Evolutionary conservation across 768 basidiomycete species (phyloP).

Genomic region (Kwoniella botswanensis): DNA sequence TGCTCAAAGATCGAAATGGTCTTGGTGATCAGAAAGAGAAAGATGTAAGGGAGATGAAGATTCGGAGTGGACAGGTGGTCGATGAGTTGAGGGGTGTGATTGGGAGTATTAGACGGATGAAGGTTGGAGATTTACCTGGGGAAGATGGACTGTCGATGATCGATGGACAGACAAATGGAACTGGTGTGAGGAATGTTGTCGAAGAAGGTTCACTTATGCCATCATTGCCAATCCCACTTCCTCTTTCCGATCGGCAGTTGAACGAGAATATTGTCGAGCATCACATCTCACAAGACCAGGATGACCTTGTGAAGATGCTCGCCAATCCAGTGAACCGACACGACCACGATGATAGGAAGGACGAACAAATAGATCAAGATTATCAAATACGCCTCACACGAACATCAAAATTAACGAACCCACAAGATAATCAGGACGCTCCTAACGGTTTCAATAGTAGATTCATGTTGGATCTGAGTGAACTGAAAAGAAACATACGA

Average conservation of each 20-base stretch:
- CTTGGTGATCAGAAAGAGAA: not conserved
- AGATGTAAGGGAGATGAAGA: slow-evolving; percentile 11
- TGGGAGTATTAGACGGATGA: slow-evolving; percentile 22
- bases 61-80: slow-evolving; percentile 16
- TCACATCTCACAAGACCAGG: no score
- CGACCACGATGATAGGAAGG: not conserved
- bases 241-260: not conserved
- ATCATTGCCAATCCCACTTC: not conserved
- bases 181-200: no score
- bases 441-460: not conserved
- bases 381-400: no score
- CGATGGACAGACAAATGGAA: no score
- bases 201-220: no score
- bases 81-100: slow-evolving; percentile 27
- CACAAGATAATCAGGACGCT: no score
- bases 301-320: no score
- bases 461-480: slow-evolving; percentile 12
- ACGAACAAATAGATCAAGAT: not conserved
- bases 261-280: not conserved
- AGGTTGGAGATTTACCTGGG: slow-evolving; percentile 3
- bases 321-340: not conserved
- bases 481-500: slow-evolving; percentile 16
- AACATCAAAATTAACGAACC: no score
- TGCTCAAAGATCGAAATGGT: slow-evolving; percentile 5
- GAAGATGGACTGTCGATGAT: not conserved